Percentiles rank a stretch among this genome's conserved stretches.
phyloP scores from a whole-genome alignment of 2,329 filamentous ascomycete species.

The Lasiodiplodia gonubiensis region DNA sequence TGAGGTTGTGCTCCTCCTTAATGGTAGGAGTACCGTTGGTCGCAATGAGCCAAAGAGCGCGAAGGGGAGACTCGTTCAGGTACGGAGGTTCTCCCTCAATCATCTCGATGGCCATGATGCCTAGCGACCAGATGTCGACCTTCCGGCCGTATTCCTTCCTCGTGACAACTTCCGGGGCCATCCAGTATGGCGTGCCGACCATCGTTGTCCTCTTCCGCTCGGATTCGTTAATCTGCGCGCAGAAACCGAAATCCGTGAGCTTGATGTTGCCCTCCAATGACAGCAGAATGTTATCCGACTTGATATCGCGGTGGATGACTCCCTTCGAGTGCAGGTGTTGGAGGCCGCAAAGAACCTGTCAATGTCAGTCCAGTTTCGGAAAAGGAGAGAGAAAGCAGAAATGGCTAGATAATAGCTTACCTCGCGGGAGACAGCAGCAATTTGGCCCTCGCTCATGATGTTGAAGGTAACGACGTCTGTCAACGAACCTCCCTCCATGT shows the following conservation, averaged over 20 bases:
- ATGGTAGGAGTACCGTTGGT: conserved; percentile 95
- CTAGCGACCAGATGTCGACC: conserved; percentile 97
- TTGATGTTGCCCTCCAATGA: conserved; percentile 97
- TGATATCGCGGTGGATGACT: conserved; percentile 98
- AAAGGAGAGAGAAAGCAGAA: conserved; percentile 31
- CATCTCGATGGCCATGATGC: conserved; percentile 99
- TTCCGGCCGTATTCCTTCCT: conserved; percentile 97
- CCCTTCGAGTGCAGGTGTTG: conserved; percentile 97
- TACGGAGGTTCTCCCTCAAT: conserved; percentile 98
- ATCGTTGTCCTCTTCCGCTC: conserved; percentile 93
- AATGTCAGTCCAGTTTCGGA: conserved; percentile 29
- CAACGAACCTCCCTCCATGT: conserved; percentile 97
- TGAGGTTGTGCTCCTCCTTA: conserved; percentile 87
- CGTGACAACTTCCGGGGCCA: conserved; percentile 98
- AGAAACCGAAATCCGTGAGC: conserved; percentile 98
- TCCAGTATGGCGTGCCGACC: conserved; percentile 99
- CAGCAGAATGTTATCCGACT: conserved; percentile 96
- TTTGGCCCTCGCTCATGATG: conserved; percentile 98
- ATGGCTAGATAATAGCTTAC: conserved; percentile 42
- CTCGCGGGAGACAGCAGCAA: conserved; percentile 92
- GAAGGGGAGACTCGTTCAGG: conserved; percentile 89
- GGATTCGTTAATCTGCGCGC: conserved; percentile 95
- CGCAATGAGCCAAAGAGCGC: conserved; percentile 93
- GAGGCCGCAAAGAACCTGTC: conserved; percentile 62
- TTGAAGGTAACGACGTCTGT: conserved; percentile 99